These are phyloP conservation scores for Paradendryphiella salina DNA, from an alignment of 2,329 filamentous ascomycete genomes.

Conservation along the genomic window DNA sequence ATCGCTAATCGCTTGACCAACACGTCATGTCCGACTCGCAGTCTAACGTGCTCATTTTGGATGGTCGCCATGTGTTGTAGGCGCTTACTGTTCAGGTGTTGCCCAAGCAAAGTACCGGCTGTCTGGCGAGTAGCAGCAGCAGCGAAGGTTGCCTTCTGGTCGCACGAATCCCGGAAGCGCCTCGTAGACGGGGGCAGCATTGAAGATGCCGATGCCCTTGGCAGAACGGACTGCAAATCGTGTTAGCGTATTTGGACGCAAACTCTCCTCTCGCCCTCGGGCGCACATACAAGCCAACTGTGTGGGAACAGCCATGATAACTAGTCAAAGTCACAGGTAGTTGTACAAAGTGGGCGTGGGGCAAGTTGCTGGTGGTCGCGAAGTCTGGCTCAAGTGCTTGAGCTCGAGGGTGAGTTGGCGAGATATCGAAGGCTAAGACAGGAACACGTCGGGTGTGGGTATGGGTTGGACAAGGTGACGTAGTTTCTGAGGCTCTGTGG, in stretches of 20 bases:
- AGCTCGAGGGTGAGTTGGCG: constrained; percentile 29
- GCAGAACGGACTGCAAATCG: constrained; percentile 73
- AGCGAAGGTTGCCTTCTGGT: constrained; percentile 92
- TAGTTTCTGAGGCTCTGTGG: constrained; percentile 25
- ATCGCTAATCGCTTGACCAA: background rate
- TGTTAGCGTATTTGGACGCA: constrained; percentile 15
- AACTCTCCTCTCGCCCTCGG: background rate
- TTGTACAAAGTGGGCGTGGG: constrained; percentile 30
- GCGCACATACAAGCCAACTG: constrained; percentile 79
- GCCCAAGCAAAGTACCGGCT: constrained; percentile 97
- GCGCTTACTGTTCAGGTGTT: constrained; percentile 69
- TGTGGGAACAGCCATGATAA: constrained; percentile 90
- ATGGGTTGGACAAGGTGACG: constrained; percentile 31
- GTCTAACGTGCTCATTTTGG: background rate
- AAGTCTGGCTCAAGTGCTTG: constrained; percentile 33
- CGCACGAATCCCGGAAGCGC: constrained; percentile 75
- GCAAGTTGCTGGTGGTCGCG: constrained; percentile 40
- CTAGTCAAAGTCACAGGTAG: constrained; percentile 82
- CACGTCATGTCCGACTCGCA: background rate
- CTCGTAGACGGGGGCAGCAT: constrained; percentile 87
- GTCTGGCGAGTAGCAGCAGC: constrained; percentile 92
- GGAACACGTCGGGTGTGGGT: constrained; percentile 34
- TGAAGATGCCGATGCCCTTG: constrained; percentile 92
- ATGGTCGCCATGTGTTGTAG: background rate
- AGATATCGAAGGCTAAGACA: constrained; percentile 35